Conservation (phyloP, 2,329 filamentous ascomycete genomes). For the Aspergillus spinulosporus region DNA sequence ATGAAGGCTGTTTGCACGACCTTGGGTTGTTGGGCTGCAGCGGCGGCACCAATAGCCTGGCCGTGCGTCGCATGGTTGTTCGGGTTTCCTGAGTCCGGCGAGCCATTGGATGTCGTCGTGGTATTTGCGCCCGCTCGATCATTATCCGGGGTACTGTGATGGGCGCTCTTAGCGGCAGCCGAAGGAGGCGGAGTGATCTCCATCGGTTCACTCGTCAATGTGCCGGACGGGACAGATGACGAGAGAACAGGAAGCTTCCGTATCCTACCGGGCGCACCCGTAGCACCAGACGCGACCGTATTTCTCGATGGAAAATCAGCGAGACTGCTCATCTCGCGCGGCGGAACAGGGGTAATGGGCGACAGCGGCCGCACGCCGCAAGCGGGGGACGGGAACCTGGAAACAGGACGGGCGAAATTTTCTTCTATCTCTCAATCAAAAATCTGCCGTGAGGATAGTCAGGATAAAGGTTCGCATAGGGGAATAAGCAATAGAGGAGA, state of each 20-base stretch:
- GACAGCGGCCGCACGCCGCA: slow-evolving; percentile 20
- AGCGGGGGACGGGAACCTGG: slow-evolving; percentile 12
- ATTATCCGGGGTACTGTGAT: slow-evolving; percentile 49
- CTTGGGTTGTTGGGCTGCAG: slow-evolving; percentile 81
- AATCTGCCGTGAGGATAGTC: slow-evolving; percentile 2
- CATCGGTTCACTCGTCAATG: slow-evolving; percentile 55
- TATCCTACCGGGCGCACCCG: slow-evolving; percentile 47
- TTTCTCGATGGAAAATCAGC: slow-evolving; percentile 46
- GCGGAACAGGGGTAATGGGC: slow-evolving; percentile 19
- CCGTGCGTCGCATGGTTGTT: slow-evolving; percentile 30
- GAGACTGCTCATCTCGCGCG: slow-evolving; percentile 43
- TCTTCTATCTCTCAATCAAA: slow-evolving; percentile 1
- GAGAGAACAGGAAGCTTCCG: slow-evolving; percentile 55
- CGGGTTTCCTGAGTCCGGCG: slow-evolving; percentile 30
- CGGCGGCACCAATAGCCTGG: slow-evolving; percentile 47
- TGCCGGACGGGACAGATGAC: slow-evolving; percentile 44
- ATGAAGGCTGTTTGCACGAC: slow-evolving; percentile 98
- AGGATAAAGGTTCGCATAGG: slow-evolving; percentile 9
- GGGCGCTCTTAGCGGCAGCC: slow-evolving; percentile 49
- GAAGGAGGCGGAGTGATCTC: slow-evolving; percentile 53
- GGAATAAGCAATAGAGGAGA: slow-evolving; percentile 9
- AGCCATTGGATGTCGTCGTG: slow-evolving; percentile 34
- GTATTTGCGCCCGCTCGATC: slow-evolving; percentile 45
- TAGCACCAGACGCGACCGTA: slow-evolving; percentile 44
- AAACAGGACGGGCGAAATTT: slow-evolving; percentile 11